Evolutionary conservation across 2,329 filamentous ascomycete genomes (phyloP), one percentile per base, ranked within the genome.

Genomic region (Teratosphaeriaceae sp.): DNA sequence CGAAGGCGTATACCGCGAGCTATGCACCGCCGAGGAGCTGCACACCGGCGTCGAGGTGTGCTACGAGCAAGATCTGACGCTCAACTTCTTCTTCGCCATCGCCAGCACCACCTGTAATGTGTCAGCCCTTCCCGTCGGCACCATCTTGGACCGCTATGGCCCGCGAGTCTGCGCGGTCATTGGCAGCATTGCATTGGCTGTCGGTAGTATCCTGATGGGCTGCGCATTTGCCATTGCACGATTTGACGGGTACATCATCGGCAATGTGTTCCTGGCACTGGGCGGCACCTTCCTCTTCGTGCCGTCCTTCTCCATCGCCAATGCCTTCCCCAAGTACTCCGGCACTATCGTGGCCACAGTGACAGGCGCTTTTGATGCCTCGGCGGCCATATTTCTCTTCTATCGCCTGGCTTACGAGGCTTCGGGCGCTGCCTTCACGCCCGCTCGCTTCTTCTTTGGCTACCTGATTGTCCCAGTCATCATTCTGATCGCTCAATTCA

Each of bases 41-140:
- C 63, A 71, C 1, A 57, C 67, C 2, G 66, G 65, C 8, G 65
- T 71, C 2, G 64, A 68, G 34, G 66, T 76, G 16, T 82, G 79
- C 56, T 76, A 73, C 47, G 69, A 71, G 46, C 79, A 82, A 55
- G 75, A 77, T 50, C 61, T 79, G 44, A 62, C 58, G 48, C 74
- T 95, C 41, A 95, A 95, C 62, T 71, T 94, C 53, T 94, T 94
- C 84, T 95, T 95, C 70, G 92, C 88, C 5, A 76, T 88, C 39
- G 88, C 88, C 11, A 88, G 87, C 11, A 88, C 94, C 9, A 85
- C 79, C 2, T 92, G 88, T 40, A 95, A 95, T 58, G 83, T 94
- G 12, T 86, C 81, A 21, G 88, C 88, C 2, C 72, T 95, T 6
- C 85, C 88, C 1, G 80, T 94, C 11, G 89, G 89, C 34, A 85